Evolutionary conservation across 768 basidiomycete genomes (phyloP), one percentile per base, ranked within the genome.

Genomic region (Boletus rubroflammeus): DNA sequence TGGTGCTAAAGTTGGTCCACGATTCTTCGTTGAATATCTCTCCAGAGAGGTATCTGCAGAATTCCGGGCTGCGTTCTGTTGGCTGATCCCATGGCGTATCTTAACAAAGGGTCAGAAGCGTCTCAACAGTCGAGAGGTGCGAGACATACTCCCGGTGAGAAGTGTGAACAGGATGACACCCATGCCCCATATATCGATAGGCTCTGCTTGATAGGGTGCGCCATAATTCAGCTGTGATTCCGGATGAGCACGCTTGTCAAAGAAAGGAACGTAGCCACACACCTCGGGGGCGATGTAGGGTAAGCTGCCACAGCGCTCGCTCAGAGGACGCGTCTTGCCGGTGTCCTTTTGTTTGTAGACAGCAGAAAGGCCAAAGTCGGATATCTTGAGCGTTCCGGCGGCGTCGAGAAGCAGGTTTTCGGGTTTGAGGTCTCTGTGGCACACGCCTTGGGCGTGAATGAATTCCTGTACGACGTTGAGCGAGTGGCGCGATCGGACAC

Each of bases 71-170:
- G n/a, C 76, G 75, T 1, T 68, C 62, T 0, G 93, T 92, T 3
- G 97, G 93, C 65, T 95, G 88, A 64, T 98, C 97, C 97, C 97
- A 98, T 2, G 97, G 97, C 0, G 97, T 98, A 64, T 97, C 95
- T 98, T 50, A 34, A 25, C 6, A 56, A 38, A 10, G 14, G 19
- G 41, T 60, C 3, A 56, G 39, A 41, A 43, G 6, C 8, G 11
- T 11, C 11, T 6, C 15, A 29, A 32, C 3, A 23, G 7, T n/a
- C 15, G 8, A 34, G 1, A 35, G 3, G 26, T 13, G 21, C 0
- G 41, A 67, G 6, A 77, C 86, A 34, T 67, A 96, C 96, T 98
- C 44, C 97, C 97, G 8, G 81, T 86, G 0, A 98, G 76, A 43
- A 99, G 75, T 0, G 96, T 90, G 67, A 90, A 98, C 1, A 99